Evolutionary conservation across 2,329 filamentous ascomycete genomes (phyloP).

Genomic region (Akanthomyces uredinophilus): DNA sequence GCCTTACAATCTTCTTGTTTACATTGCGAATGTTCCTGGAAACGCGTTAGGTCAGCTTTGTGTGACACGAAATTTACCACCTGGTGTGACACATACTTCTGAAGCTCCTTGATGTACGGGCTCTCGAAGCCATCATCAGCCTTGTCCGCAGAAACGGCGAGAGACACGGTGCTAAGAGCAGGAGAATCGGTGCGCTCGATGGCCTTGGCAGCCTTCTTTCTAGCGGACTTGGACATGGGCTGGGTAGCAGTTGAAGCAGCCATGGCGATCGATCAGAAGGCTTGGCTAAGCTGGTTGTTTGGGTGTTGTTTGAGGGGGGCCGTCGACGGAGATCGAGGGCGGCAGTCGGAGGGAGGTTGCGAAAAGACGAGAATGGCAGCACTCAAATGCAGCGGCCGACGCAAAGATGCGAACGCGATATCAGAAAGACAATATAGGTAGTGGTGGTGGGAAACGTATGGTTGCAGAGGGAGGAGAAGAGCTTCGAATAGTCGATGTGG

Average conservation of each 20-base stretch:
- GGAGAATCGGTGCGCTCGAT: conserved; percentile 50
- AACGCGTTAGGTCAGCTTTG: neutral
- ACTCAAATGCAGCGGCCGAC: neutral
- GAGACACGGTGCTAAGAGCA: conserved; percentile 43
- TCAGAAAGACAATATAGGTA: conserved; percentile 17
- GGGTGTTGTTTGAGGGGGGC: conserved; percentile 4
- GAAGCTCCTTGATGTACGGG: conserved; percentile 78
- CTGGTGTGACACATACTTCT: conserved; percentile 62
- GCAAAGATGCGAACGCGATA: conserved; percentile 12
- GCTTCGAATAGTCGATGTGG: conserved; percentile 8
- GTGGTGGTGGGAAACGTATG: neutral
- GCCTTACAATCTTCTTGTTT: conserved; percentile 86
- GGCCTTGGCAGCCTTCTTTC: conserved; percentile 59
- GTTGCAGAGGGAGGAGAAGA: conserved; percentile 2
- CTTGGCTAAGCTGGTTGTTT: neutral
- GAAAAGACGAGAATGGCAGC: neutral
- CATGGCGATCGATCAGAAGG: conserved; percentile 36
- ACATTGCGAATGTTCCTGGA: conserved; percentile 81
- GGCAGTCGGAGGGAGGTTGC: neutral
- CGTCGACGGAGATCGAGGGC: neutral
- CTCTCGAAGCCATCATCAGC: conserved; percentile 63
- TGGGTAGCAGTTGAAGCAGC: conserved; percentile 54
- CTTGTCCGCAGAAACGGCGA: conserved; percentile 47
- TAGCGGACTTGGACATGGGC: conserved; percentile 60
- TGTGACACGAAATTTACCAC: neutral